Conservation (phyloP, 139 green algal genomes). For the Zygnema cylindricum region DNA sequence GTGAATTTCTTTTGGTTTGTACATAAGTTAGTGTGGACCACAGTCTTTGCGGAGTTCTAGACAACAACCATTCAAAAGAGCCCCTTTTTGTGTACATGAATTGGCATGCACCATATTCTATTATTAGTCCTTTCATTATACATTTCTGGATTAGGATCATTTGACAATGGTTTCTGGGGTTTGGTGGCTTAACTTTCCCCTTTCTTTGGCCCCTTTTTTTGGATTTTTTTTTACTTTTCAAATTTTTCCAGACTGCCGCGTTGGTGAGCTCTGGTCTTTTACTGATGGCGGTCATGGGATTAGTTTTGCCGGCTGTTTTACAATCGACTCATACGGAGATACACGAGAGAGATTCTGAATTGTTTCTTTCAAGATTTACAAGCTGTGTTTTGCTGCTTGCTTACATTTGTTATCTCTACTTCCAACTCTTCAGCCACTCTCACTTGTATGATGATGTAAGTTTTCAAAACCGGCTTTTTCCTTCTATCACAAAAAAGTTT, state of each 20-base stretch:
- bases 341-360: constrained; percentile 50
- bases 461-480: not conserved
- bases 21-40: too few relatives aligned
- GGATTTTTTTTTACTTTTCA: too few relatives aligned
- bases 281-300: constrained; percentile 63
- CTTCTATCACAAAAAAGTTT: constrained; percentile 1
- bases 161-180: too few relatives aligned
- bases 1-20: too few relatives aligned
- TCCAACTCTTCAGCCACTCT: constrained; percentile 70
- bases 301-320: constrained; percentile 71
- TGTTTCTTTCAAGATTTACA: constrained; percentile 71
- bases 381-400: constrained; percentile 74
- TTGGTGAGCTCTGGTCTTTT: constrained; percentile 50
- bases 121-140: not conserved
- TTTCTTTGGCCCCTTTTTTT: not conserved
- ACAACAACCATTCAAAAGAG: too few relatives aligned
- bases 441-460: constrained; percentile 54
- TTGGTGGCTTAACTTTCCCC: not conserved
- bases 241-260: constrained; percentile 49
- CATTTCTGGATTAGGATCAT: too few relatives aligned
- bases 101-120: not conserved
- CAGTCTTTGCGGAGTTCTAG: too few relatives aligned
- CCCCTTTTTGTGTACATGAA: too few relatives aligned
- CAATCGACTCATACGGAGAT: constrained; percentile 70
- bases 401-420: constrained; percentile 77